phyloP scores from a whole-genome alignment of 2,329 filamentous ascomycete species.

The Ophiostoma angusticollis region DNA sequence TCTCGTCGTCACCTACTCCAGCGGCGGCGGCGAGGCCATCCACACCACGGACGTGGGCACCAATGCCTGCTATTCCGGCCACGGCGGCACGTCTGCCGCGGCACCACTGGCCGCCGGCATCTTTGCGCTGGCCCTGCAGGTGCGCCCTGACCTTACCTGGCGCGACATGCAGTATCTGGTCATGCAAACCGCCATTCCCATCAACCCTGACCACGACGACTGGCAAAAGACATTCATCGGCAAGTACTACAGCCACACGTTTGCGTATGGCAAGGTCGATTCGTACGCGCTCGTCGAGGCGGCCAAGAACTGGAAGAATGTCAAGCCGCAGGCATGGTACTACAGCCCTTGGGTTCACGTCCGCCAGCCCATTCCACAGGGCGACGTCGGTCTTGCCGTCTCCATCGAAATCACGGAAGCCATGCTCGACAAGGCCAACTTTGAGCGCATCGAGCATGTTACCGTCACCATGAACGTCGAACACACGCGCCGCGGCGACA shows the following conservation, averaged over 20 bases:
- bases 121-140: constrained; percentile 74
- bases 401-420: constrained; percentile 71
- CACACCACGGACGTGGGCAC: constrained; percentile 91
- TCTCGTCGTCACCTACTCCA: constrained; percentile 92
- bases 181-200: constrained; percentile 67
- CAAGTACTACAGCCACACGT: constrained; percentile 85
- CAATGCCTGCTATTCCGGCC: constrained; percentile 64
- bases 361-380: constrained; percentile 73
- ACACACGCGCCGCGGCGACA: constrained; percentile 74
- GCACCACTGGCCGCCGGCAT: constrained; percentile 87
- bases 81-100: constrained; percentile 91
- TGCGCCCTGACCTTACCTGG: constrained; percentile 81
- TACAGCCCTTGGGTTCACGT: constrained; percentile 91
- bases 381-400: constrained; percentile 63
- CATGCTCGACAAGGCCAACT: constrained; percentile 69
- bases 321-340: constrained; percentile 93
- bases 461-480: constrained; percentile 95
- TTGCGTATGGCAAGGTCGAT: constrained; percentile 91
- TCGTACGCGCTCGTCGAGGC: constrained; percentile 72
- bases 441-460: constrained; percentile 83
- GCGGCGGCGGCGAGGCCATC: constrained; percentile 68
- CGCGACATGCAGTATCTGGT: constrained; percentile 88
- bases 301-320: constrained; percentile 72
- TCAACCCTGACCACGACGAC: constrained; percentile 58
- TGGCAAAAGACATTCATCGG: constrained; percentile 76